Base-by-base conservation (phyloP, 495 filamentous ascomycete genomes). In the Penicillium subrubescens region DNA sequence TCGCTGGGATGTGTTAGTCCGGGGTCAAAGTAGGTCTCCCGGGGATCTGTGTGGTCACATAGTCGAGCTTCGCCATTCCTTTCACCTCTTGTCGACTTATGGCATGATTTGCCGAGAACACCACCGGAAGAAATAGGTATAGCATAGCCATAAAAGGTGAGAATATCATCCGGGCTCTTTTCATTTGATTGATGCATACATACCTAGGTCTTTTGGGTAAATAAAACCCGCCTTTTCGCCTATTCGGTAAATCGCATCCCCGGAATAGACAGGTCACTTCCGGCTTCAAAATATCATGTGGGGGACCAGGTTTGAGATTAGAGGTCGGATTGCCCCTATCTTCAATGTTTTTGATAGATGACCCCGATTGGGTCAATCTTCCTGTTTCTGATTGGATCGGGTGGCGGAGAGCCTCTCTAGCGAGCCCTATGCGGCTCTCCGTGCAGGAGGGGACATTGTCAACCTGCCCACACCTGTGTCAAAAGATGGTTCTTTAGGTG, bases 381-480 rank as follows among this genome's bases (percentile, higher is more conserved):
- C 5, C 1, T 35, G 1, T 11, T 23, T 46, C 14, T 60, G 34
- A 70, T 67, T 71, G 64, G 69, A 25, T 58, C 69, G 71, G 66
- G 63, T 60, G 59, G 27, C 19, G 61, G 59, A 61, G 55, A 61
- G 34, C 48, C 59, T 64, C 60, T 50, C 62, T 52, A 59, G 46
- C 44, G 64, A 67, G 66, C 62, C 67, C 68, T 59, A 65, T 68
- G 71, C 62, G 44, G 61, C 55, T 70, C 66, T 50, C 71, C 71
- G 71, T 43, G 35, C 60, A 71, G 60, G 67, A 67, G 71, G 60
- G 71, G 62, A 65, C 69, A 71, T 70, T 72, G 21, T 57, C 53
- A 73, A 72, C 59, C 25, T 53, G 62, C 5, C 71, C 51, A 51
- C 46, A 51, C 63, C 58, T 67, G 61, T 37, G 50, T 37, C 61